Evolutionary conservation across 1,284 basidiomycete species (phyloP).

Genomic region (Coniferiporia sulphurascens): DNA sequence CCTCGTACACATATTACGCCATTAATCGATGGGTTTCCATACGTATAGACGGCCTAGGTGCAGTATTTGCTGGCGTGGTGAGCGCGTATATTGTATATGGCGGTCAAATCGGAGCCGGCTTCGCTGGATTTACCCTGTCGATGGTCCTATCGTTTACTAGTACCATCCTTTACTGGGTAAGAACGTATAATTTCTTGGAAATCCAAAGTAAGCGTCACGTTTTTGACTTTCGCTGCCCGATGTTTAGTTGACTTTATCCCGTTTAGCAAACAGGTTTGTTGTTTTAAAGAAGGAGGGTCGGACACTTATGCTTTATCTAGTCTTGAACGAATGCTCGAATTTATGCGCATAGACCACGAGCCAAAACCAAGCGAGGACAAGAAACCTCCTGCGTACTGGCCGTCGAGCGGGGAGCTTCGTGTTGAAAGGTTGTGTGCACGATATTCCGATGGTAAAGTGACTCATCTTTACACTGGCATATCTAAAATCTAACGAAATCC

Average conservation of each 20-base stretch:
- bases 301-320: slow-evolving; percentile 9
- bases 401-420: slow-evolving; percentile 35
- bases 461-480: too few species aligned
- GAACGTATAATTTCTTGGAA: slow-evolving; percentile 18
- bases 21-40: slow-evolving; percentile 21
- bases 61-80: slow-evolving; percentile 16
- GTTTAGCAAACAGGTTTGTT: not conserved
- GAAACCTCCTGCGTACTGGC: slow-evolving; percentile 37
- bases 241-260: not conserved
- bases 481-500: too few species aligned
- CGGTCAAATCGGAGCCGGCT: not conserved
- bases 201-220: slow-evolving; percentile 4
- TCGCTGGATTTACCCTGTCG: too few species aligned
- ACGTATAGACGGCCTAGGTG: slow-evolving; percentile 17
- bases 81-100: slow-evolving; percentile 20
- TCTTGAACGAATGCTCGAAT: slow-evolving; percentile 40
- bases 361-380: slow-evolving; percentile 24
- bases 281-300: not conserved
- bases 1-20: not conserved
- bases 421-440: slow-evolving; percentile 29
- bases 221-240: not conserved
- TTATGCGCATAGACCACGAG: slow-evolving; percentile 39
- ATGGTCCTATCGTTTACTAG: not conserved
- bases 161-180: slow-evolving; percentile 12
- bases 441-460: slow-evolving; percentile 16